Evolutionary conservation across 768 basidiomycete genomes (phyloP).

Genomic region (Hygrocybe coccinea): DNA sequence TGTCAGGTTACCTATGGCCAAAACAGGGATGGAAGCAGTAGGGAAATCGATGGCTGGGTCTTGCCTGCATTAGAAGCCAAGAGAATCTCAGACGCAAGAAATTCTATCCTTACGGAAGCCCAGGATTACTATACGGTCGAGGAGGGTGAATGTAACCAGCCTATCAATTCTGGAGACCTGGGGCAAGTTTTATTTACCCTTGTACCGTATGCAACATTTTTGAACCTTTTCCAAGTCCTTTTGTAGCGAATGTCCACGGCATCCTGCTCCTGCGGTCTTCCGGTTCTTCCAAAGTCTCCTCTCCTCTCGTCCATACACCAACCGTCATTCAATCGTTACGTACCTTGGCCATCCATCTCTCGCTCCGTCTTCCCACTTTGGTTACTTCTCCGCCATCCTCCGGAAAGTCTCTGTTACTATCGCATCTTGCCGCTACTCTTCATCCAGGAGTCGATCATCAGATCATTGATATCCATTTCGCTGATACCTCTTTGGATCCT

Average conservation of each 20-base stretch:
- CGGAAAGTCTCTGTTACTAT: conserved; percentile 78
- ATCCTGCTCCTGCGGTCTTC: conserved; percentile 55
- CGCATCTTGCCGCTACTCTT: conserved; percentile 66
- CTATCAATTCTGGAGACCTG: conserved; percentile 45
- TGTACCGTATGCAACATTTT: neutral
- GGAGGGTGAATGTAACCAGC: conserved; percentile 27
- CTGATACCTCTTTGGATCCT: conserved; percentile 93
- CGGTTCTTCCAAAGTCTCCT: conserved; percentile 17
- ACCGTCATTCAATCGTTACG: conserved; percentile 57
- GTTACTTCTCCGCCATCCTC: conserved; percentile 82
- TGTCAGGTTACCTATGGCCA: conserved; percentile 56
- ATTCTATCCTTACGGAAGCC: conserved; percentile 36
- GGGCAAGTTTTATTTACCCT: conserved; percentile 38
- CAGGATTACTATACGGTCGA: conserved; percentile 46
- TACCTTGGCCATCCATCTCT: conserved; percentile 57
- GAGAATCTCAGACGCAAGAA: conserved; percentile 51
- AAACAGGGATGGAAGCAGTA: conserved; percentile 41
- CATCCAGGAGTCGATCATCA: conserved; percentile 59
- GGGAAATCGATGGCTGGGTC: conserved; percentile 73
- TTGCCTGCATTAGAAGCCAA: conserved; percentile 65
- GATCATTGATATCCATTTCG: conserved; percentile 82
- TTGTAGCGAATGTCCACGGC: conserved; percentile 59
- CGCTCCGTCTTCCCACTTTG: conserved; percentile 70
- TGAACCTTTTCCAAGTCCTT: conserved; percentile 40
- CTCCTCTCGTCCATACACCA: conserved; percentile 57